Percentiles rank a stretch among this genome's conserved stretches.
These are phyloP conservation scores for Mycosphaerella arachidis DNA, from an alignment of 2,329 filamentous ascomycete species.

Conservation along the genomic window DNA sequence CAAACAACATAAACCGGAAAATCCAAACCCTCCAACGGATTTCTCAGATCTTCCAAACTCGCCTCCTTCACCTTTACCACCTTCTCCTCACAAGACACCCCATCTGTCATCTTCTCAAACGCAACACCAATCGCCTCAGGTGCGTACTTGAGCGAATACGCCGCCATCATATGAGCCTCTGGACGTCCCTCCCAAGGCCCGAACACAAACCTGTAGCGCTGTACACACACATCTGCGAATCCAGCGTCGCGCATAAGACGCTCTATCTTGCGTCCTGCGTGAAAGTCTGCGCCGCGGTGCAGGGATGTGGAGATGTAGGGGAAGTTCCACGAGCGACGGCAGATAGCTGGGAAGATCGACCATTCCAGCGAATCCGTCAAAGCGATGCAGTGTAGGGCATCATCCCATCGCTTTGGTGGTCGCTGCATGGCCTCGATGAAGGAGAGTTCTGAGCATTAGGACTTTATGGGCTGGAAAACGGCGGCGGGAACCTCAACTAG, in stretches of 20 bases:
- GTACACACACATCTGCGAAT: not conserved
- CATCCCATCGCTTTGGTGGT: no score
- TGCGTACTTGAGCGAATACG: not conserved
- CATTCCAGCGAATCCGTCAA: not conserved
- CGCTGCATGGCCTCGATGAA: no score
- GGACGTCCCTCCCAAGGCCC: not conserved
- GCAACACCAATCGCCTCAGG: not conserved
- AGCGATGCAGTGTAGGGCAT: no score
- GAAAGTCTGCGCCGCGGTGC: conserved; percentile 2
- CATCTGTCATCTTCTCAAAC: not conserved
- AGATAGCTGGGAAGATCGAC: no score
- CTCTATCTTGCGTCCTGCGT: not conserved
- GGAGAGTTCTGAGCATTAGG: no score
- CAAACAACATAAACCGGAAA: not conserved
- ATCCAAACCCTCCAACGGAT: not conserved
- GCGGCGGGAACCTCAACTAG: no score
- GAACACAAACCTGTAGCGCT: not conserved
- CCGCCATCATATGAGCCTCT: not conserved
- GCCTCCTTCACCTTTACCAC: not conserved
- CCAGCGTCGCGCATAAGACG: not conserved
- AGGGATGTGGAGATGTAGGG: conserved; percentile 7
- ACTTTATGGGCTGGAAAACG: no score
- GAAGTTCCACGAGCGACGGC: conserved; percentile 9
- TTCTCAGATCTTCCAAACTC: not conserved
- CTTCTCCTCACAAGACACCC: not conserved